These are phyloP conservation scores for Aspergillus kassunensis DNA, from an alignment of 495 filamentous ascomycete species.

Conservation along the genomic window DNA sequence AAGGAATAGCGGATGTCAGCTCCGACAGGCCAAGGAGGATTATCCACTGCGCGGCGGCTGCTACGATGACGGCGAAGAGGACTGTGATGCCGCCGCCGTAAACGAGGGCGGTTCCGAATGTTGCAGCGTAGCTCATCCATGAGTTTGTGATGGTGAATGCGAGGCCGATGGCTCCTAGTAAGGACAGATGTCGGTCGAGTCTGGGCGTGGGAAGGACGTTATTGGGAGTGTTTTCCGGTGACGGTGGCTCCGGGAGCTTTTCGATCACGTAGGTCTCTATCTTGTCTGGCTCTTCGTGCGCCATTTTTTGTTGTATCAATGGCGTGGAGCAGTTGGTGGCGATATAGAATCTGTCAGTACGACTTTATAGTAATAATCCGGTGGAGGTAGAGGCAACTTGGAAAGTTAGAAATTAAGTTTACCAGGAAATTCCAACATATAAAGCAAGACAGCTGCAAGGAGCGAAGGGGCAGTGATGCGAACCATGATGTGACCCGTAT, in stretches of 20 bases:
- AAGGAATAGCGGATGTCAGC: conserved; percentile 27
- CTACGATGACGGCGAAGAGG: conserved; percentile 19
- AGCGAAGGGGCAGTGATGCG: neutral
- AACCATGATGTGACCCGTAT: neutral
- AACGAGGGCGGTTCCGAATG: conserved; percentile 17
- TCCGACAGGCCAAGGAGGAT: conserved; percentile 25
- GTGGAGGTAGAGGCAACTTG: no score
- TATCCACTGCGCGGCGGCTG: conserved; percentile 23
- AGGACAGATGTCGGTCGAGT: neutral
- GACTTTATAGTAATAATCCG: no score
- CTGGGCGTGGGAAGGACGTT: neutral
- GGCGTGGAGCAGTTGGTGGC: neutral
- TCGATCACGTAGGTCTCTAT: neutral
- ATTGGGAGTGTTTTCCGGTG: neutral
- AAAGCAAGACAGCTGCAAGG: no score
- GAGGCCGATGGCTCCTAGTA: neutral
- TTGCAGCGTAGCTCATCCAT: conserved; percentile 23
- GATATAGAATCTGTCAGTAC: no score
- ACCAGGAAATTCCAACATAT: no score
- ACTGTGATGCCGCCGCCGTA: conserved; percentile 24
- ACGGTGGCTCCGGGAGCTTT: neutral
- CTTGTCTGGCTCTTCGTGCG: neutral
- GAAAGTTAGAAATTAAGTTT: no score
- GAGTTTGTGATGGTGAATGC: conserved; percentile 24
- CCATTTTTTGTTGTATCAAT: neutral